Conservation (phyloP, 306 rosid species). For the Acacia melanoxylon region DNA sequence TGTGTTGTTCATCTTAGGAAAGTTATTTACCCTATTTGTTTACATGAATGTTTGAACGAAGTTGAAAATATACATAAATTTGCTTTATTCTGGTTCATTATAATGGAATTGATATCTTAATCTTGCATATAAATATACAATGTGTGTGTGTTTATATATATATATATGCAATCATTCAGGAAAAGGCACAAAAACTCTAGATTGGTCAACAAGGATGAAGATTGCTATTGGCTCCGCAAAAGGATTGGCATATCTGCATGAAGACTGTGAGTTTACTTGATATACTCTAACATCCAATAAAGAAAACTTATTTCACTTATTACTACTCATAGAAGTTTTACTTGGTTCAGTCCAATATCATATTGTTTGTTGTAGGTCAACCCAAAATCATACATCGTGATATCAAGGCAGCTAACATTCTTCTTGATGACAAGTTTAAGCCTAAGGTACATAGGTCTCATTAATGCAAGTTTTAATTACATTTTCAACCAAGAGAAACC, state of each 20-base stretch:
- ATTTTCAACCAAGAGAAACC: background rate
- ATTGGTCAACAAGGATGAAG: conserved; percentile 41
- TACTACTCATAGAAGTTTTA: background rate
- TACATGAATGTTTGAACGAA: background rate
- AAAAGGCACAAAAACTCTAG: conserved; percentile 19
- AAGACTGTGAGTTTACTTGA: conserved; percentile 33
- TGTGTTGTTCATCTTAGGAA: too few species aligned
- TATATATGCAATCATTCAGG: conserved; percentile 18
- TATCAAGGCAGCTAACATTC: conserved; percentile 68
- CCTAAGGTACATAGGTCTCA: conserved; percentile 44
- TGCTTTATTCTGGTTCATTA: background rate
- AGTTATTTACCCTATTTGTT: too few species aligned
- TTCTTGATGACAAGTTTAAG: conserved; percentile 52
- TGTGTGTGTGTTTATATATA: too few species aligned
- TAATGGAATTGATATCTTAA: background rate
- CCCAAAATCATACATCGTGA: conserved; percentile 69
- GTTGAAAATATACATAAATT: background rate
- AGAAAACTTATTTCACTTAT: background rate
- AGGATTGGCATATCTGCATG: conserved; percentile 44
- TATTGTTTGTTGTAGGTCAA: conserved; percentile 34
- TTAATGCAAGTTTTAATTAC: background rate
- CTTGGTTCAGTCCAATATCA: background rate
- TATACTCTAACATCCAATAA: background rate
- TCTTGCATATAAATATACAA: background rate
- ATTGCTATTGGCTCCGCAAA: conserved; percentile 43